Evolutionary conservation across 2,329 filamentous ascomycete species (phyloP).

Genomic region (Paraconiothyrium brasiliense): DNA sequence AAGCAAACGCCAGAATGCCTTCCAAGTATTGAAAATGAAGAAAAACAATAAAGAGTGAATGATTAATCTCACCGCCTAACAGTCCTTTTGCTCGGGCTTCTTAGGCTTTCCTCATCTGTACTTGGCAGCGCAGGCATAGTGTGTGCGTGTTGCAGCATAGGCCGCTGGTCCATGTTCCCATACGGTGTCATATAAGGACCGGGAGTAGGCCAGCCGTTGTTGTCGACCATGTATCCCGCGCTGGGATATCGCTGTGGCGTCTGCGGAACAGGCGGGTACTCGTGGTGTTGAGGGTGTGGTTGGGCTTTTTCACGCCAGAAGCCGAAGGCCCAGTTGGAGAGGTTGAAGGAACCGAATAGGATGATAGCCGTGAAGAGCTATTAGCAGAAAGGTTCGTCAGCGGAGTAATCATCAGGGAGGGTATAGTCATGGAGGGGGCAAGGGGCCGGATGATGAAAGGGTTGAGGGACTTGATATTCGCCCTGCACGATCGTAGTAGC

Average conservation of each 20-base stretch:
- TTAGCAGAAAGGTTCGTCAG: conserved; percentile 21
- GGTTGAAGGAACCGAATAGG: conserved; percentile 62
- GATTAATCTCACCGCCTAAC: conserved; percentile 22
- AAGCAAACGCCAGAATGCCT: conserved; percentile 2
- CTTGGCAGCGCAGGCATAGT: conserved; percentile 40
- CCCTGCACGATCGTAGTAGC: not conserved
- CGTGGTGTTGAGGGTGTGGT: conserved; percentile 27
- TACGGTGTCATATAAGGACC: conserved; percentile 38
- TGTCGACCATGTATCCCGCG: conserved; percentile 28
- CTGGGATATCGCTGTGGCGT: conserved; percentile 43
- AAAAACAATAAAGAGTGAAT: not conserved
- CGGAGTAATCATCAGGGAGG: not conserved
- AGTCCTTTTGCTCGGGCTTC: conserved; percentile 31
- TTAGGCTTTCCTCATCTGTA: conserved; percentile 22
- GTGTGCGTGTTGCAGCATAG: conserved; percentile 34
- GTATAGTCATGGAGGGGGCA: not conserved
- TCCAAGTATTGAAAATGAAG: not conserved
- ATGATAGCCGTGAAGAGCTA: conserved; percentile 60
- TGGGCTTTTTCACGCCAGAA: conserved; percentile 58
- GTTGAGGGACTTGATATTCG: not conserved
- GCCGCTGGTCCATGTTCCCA: conserved; percentile 29
- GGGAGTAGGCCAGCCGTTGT: conserved; percentile 31
- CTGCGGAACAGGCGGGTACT: conserved; percentile 35
- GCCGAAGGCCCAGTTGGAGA: conserved; percentile 69
- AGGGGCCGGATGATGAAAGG: not conserved